Base-by-base conservation (phyloP, 768 basidiomycete species). In the Amanita fuliginea region DNA sequence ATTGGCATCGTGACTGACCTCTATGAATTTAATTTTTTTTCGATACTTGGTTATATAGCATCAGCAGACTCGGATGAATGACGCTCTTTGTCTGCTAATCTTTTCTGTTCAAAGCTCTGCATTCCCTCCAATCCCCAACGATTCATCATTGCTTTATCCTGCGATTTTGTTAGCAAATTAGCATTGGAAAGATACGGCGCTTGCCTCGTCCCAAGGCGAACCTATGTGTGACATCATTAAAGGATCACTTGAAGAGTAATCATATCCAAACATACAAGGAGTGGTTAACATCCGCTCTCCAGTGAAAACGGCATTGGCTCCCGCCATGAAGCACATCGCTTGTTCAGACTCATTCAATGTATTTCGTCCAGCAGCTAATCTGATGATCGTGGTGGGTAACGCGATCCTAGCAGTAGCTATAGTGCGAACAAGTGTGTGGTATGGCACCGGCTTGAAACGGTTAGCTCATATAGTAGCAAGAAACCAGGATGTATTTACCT, bases 221-320 rank as follows among this genome's bases (percentile, higher is more conserved):
- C 87, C 88, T 88, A 55, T 43, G 45, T 46, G 46, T 51, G 34
- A 36, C 28, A 34, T 47, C 7, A 42, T 45, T 19, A 30, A 39
- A 39, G 26, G 52, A 42, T 19, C 4, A 49, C n/a, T 22, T 41
- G 18, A 35, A 18, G 42, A 6, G n/a, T 37, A 37, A 24, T 42
- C 32, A 22, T 42, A 37, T 41, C 42, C 32, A 51, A 45, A 24
- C 28, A 69, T 59, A 86, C 93, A 96, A 41, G 94, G 92, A 11
- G 95, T 98, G 10, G 95, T 98, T 56, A 98, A 65, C 95, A 98
- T 98, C 57, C 83, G 76, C 62, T 97, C 95, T 37, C 94, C 95
- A n/a, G 95, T 98, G 64, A 98, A 98, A 53, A 98, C 84, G 18
- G 95, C 95, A 60, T 98, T 98, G 18, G 94, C 95, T 19, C 95